Conservation (phyloP, 139 green algal species). For the Protoeuglena noctilucae region DNA sequence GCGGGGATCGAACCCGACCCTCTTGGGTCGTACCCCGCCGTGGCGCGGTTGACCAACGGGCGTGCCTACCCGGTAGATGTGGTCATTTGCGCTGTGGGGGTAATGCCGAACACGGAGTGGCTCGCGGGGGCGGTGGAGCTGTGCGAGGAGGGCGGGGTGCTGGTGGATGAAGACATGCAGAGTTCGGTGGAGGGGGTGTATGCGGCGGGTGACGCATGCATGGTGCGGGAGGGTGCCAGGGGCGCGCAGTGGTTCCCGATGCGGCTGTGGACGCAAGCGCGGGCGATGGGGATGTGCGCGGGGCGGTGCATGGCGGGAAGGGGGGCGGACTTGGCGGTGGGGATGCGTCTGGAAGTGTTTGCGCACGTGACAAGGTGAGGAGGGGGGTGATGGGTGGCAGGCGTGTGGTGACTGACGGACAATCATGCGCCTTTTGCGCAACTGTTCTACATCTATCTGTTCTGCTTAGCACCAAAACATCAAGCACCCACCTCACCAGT, state of each 20-base stretch:
- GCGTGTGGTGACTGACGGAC: too few species aligned
- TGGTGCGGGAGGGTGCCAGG: background rate
- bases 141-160: conserved; percentile 40
- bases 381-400: too few species aligned
- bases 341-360: conserved; percentile 75
- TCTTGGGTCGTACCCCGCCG: too few species aligned
- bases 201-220: conserved; percentile 61
- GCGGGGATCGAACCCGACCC: too few species aligned
- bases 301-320: conserved; percentile 44
- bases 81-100: conserved; percentile 49
- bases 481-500: too few species aligned
- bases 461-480: too few species aligned
- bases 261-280: conserved; percentile 53
- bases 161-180: conserved; percentile 27
- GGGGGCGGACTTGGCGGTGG: conserved; percentile 20
- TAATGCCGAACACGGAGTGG: conserved; percentile 42
- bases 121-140: conserved; percentile 24
- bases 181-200: conserved; percentile 33
- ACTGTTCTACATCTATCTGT: too few species aligned
- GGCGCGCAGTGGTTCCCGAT: conserved; percentile 67
- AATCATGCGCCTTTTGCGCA: too few species aligned
- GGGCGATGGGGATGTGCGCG: conserved; percentile 40
- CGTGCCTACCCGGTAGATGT: conserved; percentile 10
- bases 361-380: conserved; percentile 75
- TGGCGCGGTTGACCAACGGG: background rate